Evolutionary conservation across 2,329 filamentous ascomycete genomes (phyloP).

Genomic region (Arthrobotrys sphaeroides): DNA sequence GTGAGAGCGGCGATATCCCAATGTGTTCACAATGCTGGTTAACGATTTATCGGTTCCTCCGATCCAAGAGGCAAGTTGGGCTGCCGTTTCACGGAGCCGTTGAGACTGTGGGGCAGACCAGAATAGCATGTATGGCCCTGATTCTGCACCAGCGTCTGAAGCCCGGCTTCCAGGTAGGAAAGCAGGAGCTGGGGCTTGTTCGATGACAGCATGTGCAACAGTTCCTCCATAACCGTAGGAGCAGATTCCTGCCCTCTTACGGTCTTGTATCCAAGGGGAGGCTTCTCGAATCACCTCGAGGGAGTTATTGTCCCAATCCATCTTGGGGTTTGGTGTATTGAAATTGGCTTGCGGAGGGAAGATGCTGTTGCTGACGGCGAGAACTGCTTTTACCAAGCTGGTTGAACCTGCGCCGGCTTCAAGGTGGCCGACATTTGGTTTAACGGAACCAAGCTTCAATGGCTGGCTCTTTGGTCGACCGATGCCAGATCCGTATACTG

Average conservation of each 20-base stretch:
- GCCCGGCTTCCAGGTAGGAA: not conserved
- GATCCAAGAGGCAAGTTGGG: conserved; percentile 4
- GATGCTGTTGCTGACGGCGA: conserved; percentile 66
- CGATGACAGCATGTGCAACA: conserved; percentile 63
- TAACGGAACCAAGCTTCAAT: conserved; percentile 63
- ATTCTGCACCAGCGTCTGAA: not conserved
- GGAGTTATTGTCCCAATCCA: conserved; percentile 34
- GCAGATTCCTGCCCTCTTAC: conserved; percentile 60
- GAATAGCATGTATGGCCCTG: conserved; percentile 55
- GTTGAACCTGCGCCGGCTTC: conserved; percentile 67
- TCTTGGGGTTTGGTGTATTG: conserved; percentile 56
- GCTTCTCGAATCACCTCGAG: conserved; percentile 48
- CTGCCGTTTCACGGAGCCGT: conserved; percentile 8
- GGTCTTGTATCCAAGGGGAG: conserved; percentile 39
- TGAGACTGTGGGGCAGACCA: conserved; percentile 54
- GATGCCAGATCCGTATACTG: conserved; percentile 60
- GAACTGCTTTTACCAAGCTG: conserved; percentile 66
- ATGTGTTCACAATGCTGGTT: not conserved
- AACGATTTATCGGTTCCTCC: not conserved
- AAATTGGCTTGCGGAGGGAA: conserved; percentile 58
- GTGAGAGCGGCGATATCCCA: conserved; percentile 8
- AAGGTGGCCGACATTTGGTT: conserved; percentile 67
- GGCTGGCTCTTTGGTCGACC: conserved; percentile 24
- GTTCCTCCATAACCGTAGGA: conserved; percentile 65
- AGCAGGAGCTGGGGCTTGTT: conserved; percentile 48